These are phyloP conservation scores for Harrya chromipes DNA, from an alignment of 768 basidiomycete species.

Conservation along the genomic window DNA sequence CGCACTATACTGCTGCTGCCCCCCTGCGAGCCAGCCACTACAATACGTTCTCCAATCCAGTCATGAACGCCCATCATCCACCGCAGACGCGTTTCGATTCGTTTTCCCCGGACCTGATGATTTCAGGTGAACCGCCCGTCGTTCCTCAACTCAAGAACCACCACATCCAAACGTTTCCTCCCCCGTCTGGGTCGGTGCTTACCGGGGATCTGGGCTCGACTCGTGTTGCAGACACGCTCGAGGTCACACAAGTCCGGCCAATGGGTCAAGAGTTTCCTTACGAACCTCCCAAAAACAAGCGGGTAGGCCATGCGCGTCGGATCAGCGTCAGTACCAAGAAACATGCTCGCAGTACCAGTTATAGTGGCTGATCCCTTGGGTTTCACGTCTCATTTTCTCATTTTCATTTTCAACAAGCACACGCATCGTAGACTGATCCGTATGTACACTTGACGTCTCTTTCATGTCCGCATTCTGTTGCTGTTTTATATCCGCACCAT, in stretches of 20 bases:
- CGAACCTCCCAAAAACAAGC: constrained; percentile 30
- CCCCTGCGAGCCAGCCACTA: constrained; percentile 3
- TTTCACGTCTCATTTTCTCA: not conserved
- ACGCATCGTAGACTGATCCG: no score
- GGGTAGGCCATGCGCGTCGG: constrained; percentile 38
- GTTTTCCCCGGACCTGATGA: constrained; percentile 17
- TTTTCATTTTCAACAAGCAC: not conserved
- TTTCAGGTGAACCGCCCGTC: constrained; percentile 11
- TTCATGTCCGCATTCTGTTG: not conserved
- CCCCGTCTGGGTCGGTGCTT: not conserved
- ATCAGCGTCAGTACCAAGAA: constrained; percentile 39
- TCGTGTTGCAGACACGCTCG: not conserved
- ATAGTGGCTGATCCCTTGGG: constrained; percentile 6
- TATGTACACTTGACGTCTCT: no score
- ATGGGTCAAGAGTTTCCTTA: constrained; percentile 29
- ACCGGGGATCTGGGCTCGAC: not conserved
- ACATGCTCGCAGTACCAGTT: constrained; percentile 1
- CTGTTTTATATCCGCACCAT: not conserved
- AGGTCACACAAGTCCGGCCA: not conserved
- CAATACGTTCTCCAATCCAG: not conserved
- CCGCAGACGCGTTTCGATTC: constrained; percentile 17
- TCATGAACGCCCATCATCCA: not conserved
- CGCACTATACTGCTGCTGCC: constrained; percentile 9
- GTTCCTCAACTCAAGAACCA: constrained; percentile 7
- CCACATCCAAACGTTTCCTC: not conserved